Base-by-base conservation (phyloP, 1,284 basidiomycete species). In the Cystobasidiaceae sp. region DNA sequence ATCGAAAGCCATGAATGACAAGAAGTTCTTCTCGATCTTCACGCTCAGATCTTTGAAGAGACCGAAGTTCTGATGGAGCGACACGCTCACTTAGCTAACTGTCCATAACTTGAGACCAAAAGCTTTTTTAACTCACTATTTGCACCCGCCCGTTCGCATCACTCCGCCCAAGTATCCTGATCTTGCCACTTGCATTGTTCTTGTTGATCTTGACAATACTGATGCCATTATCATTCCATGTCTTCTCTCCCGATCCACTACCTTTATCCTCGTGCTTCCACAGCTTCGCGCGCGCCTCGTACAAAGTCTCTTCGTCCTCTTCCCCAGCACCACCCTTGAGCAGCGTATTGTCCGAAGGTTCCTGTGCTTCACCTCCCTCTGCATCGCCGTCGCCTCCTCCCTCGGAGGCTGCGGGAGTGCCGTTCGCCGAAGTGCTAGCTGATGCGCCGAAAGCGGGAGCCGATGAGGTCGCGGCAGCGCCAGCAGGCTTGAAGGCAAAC, bases 121-220 rank as follows among this genome's bases (percentile, higher is more conserved):
- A 4, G 15, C 6, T 8, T n/a, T n/a, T n/a, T n/a, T n/a, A n/a
- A 51, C 71, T 46, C 30, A 72, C 71, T 25, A 71, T 69, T 21
- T 69, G 39, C 2, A 73, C 72, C 1, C 33, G 43, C 13, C 68
- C 69, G 27, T 68, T 73, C 15, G 60, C 68, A 9, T 71, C 71
- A 46, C 70, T 65, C 32, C 72, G 44, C n/a, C 66, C 69, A 41
- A 73, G 56, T 54, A 73, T 41, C 50, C 72, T 39, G 63, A 66
- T 66, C 32, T 62, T 67, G 33, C 62, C 66, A 32, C 64, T 70
- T 2, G 44, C 68, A 32, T 68, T 59, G 33, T 62, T 52, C 52
- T 69, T 54, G 60, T 73, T 73, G 50, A 73, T 19, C 19, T 45
- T 37, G 4, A 72, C 59, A 2, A 60, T 68, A 5, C 55, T 69